Percentiles rank a stretch among this genome's conserved stretches.
phyloP scores from a whole-genome alignment of 495 filamentous ascomycete genomes.

The Neurospora sp. region DNA sequence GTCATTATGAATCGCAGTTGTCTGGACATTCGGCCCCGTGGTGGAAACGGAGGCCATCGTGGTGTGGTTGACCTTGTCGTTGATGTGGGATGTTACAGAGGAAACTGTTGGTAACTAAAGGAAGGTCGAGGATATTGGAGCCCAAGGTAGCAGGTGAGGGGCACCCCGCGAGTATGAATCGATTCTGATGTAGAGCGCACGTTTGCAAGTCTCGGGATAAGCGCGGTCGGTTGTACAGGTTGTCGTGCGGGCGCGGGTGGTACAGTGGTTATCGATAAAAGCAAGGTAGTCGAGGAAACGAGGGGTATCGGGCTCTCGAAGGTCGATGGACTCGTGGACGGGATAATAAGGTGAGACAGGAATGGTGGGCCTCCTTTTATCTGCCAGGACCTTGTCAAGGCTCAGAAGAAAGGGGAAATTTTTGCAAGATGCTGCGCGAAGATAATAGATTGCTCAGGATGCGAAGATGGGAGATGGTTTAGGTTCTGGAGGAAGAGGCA shows the following conservation, averaged over 20 bases:
- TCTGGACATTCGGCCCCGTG: not conserved
- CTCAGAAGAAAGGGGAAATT: not conserved
- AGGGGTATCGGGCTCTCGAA: not conserved
- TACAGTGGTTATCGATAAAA: not conserved
- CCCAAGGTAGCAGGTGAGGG: not conserved
- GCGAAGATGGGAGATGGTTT: not conserved
- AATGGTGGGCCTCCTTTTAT: not conserved
- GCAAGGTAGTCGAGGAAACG: not conserved
- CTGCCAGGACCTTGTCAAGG: not conserved
- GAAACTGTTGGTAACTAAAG: not conserved
- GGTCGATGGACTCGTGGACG: not conserved
- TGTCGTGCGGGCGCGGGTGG: not conserved
- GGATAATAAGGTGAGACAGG: not conserved
- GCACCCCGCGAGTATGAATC: not conserved
- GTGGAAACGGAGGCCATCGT: not conserved
- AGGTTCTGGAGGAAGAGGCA: not conserved
- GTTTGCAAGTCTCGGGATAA: not conserved
- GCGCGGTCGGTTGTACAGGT: not conserved
- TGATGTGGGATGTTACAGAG: not conserved
- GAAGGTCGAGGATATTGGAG: not conserved
- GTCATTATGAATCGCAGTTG: not conserved
- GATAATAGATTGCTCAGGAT: not conserved
- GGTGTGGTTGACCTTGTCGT: not conserved
- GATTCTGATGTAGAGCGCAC: not conserved
- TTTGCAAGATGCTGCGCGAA: not conserved